These are phyloP conservation scores for Rhizopus delemar DNA, from an alignment of 371 early-diverging fungal genomes.

Conservation along the genomic window DNA sequence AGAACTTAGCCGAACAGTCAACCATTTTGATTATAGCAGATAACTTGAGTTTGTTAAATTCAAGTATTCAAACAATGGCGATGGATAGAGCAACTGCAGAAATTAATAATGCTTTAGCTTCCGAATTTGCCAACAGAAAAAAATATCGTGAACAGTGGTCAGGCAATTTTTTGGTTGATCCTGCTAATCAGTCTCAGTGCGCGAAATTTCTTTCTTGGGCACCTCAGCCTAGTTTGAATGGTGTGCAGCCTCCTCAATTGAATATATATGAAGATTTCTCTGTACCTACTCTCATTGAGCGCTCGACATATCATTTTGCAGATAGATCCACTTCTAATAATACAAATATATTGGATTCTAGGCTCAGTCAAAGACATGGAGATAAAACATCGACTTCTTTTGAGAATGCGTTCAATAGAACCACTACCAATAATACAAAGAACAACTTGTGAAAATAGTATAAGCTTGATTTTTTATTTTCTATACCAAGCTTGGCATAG, in stretches of 20 bases:
- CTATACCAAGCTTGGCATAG: no score
- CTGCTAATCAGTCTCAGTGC: slow-evolving; percentile 73
- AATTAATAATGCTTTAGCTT: slow-evolving; percentile 76
- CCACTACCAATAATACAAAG: slow-evolving; percentile 4
- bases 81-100: slow-evolving; percentile 83
- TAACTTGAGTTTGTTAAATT: slow-evolving; percentile 90
- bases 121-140: slow-evolving; percentile 70
- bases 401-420: slow-evolving; percentile 13
- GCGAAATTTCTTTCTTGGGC: slow-evolving; percentile 80
- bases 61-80: slow-evolving; percentile 91
- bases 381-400: no score
- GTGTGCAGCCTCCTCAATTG: slow-evolving; percentile 76
- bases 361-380: no score
- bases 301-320: no score
- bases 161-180: slow-evolving; percentile 87
- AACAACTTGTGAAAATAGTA: slow-evolving; percentile 30
- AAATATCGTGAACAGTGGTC: slow-evolving; percentile 85
- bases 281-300: no score
- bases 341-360: no score
- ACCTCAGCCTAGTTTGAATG: slow-evolving; percentile 77
- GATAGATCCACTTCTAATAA: no score
- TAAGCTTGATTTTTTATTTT: no score
- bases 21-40: slow-evolving; percentile 80
- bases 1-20: slow-evolving; percentile 77
- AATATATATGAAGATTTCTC: slow-evolving; percentile 73